Conservation (phyloP, 164 flowering plant species). For the Litsea cubeba region DNA sequence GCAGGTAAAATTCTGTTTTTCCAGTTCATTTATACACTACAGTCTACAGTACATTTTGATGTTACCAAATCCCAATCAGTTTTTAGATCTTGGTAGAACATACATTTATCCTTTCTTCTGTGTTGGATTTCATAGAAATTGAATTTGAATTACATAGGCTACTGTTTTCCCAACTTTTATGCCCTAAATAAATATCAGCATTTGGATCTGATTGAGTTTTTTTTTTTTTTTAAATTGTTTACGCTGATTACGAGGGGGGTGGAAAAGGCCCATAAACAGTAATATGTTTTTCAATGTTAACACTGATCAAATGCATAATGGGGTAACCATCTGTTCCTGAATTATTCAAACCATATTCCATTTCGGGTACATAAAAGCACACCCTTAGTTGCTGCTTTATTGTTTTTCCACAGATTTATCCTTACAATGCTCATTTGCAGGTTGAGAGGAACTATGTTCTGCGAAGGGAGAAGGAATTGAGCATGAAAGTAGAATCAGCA, state of each 20-base stretch:
- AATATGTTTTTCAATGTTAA: too few relatives aligned
- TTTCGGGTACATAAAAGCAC: background rate
- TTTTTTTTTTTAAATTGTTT: too few relatives aligned
- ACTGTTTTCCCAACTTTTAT: background rate
- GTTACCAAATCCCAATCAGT: too few relatives aligned
- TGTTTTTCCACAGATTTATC: background rate
- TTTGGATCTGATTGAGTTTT: too few relatives aligned
- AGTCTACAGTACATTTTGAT: background rate
- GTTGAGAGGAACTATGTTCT: constrained; percentile 62
- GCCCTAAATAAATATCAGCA: background rate
- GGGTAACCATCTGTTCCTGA: background rate
- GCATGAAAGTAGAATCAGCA: constrained; percentile 45
- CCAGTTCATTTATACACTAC: background rate
- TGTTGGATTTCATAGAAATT: background rate
- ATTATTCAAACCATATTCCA: background rate
- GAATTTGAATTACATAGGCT: too few relatives aligned
- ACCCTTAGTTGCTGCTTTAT: background rate
- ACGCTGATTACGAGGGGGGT: too few relatives aligned
- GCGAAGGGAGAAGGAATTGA: constrained; percentile 81
- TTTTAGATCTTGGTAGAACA: background rate
- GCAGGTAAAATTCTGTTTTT: constrained; percentile 46
- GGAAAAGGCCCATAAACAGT: too few relatives aligned
- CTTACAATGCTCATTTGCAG: constrained; percentile 35
- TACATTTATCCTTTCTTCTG: background rate
- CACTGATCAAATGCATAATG: too few relatives aligned